Evolutionary conservation across 2,329 filamentous ascomycete species (phyloP).

Genomic region (Penicillium paneum): DNA sequence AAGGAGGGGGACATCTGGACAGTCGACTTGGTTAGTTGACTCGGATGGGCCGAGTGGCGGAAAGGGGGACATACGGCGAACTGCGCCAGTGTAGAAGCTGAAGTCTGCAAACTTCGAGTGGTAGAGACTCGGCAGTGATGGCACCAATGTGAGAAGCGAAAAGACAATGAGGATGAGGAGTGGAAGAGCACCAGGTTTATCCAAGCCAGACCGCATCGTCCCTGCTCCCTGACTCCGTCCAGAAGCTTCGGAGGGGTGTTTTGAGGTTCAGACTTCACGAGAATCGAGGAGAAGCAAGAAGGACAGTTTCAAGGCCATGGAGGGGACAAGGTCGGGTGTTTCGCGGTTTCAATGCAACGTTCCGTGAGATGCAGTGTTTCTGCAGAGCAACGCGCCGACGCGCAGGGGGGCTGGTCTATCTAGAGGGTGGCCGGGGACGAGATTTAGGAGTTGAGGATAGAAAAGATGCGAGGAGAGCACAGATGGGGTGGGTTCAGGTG

Average conservation of each 20-base stretch:
- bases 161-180: slow-evolving; percentile 34
- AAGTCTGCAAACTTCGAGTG: slow-evolving; percentile 30
- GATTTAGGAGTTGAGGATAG: neutral
- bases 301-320: slow-evolving; percentile 10
- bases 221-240: slow-evolving; percentile 63
- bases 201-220: slow-evolving; percentile 36
- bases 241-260: slow-evolving; percentile 3
- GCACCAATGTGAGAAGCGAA: slow-evolving; percentile 33
- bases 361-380: neutral
- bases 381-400: slow-evolving; percentile 2
- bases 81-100: slow-evolving; percentile 20
- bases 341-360: slow-evolving; percentile 5
- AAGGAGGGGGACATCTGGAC: slow-evolving; percentile 27
- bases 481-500: neutral
- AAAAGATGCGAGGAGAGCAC: neutral
- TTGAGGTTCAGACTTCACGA: neutral
- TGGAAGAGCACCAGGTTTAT: slow-evolving; percentile 35
- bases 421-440: too few relatives aligned
- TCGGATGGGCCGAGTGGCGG: neutral
- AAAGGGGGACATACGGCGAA: slow-evolving; percentile 26
- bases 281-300: slow-evolving; percentile 3
- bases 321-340: neutral
- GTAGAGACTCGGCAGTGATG: slow-evolving; percentile 32
- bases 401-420: neutral
- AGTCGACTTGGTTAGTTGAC: slow-evolving; percentile 2